Conservation (phyloP, 202 grass and related monocot genomes). For the Carex sylvatica region DNA sequence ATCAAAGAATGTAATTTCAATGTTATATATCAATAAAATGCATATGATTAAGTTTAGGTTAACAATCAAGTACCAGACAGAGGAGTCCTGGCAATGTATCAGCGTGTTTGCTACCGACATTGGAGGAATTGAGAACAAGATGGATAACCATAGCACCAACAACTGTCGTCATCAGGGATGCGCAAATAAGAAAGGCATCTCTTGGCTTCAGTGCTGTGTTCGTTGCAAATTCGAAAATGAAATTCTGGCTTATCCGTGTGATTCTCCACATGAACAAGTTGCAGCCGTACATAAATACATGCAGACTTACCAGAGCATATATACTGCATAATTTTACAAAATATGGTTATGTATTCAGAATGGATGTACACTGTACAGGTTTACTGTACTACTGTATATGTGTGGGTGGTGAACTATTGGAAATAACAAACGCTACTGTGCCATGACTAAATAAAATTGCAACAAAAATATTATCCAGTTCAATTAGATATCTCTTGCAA, state of each 20-base stretch:
- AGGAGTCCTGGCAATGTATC: conserved; percentile 36
- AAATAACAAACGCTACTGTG: not conserved
- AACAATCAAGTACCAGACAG: conserved; percentile 25
- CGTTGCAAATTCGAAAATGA: conserved; percentile 43
- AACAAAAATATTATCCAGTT: not conserved
- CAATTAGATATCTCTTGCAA: not conserved
- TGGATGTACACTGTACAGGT: not conserved
- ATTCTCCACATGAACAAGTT: conserved; percentile 39
- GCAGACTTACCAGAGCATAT: conserved; percentile 42
- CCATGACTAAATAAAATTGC: not conserved
- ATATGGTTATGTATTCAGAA: not conserved
- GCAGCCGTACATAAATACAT: conserved; percentile 40
- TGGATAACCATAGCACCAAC: conserved; percentile 38
- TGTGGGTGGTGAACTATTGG: not conserved
- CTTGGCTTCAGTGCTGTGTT: conserved; percentile 38
- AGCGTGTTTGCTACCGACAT: not conserved
- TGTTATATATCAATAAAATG: not conserved
- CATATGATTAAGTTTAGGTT: not conserved
- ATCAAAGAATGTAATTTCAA: not conserved
- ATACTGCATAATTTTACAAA: conserved; percentile 27
- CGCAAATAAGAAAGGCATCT: conserved; percentile 43
- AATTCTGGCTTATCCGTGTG: conserved; percentile 42
- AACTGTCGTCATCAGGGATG: conserved; percentile 36
- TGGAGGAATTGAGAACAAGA: conserved; percentile 27
- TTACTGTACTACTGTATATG: not conserved